Conservation (phyloP, 768 basidiomycete genomes). For the Dentipellis fragilis region DNA sequence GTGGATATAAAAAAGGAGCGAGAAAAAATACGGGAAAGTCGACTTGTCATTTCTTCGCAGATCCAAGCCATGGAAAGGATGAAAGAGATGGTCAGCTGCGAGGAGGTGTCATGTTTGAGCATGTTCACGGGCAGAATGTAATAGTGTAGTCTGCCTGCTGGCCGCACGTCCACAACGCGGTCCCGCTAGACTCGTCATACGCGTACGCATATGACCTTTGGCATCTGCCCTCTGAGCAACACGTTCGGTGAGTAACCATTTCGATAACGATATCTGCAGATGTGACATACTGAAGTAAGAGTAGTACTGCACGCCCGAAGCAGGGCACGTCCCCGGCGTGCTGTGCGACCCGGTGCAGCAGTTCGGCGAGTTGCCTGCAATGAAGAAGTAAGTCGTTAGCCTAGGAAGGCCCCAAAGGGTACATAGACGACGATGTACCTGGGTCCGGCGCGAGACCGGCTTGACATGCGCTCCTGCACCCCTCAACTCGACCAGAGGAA, state of each 20-base stretch:
- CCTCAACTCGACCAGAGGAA: slow-evolving; percentile 42
- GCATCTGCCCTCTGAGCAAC: slow-evolving; percentile 26
- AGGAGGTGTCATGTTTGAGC: too few species aligned
- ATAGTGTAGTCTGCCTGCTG: slow-evolving; percentile 19
- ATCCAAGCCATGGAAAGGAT: too few species aligned
- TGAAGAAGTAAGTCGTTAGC: not conserved
- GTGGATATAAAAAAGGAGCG: too few species aligned
- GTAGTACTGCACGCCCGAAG: slow-evolving; percentile 18
- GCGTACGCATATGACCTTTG: slow-evolving; percentile 44
- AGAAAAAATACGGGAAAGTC: too few species aligned
- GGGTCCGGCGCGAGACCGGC: slow-evolving; percentile 27
- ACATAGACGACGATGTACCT: slow-evolving; percentile 9
- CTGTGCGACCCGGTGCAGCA: slow-evolving; percentile 25
- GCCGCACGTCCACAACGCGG: slow-evolving; percentile 44
- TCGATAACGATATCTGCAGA: not conserved
- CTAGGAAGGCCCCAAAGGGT: not conserved
- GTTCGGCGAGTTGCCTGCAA: slow-evolving; percentile 25
- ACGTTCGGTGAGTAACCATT: not conserved
- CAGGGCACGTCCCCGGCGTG: slow-evolving; percentile 26
- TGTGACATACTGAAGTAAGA: slow-evolving; percentile 4
- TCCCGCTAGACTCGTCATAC: slow-evolving; percentile 40
- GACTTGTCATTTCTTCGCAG: too few species aligned
- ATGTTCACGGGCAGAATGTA: slow-evolving; percentile 21
- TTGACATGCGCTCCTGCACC: slow-evolving; percentile 51
- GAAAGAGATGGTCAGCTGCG: too few species aligned